A percentile compares a stretch with the other conserved stretches of the same genome.
Evolutionary conservation across 78 protist species (phyloP).

Genomic region (Neovahlkampfia damariscottae): DNA sequence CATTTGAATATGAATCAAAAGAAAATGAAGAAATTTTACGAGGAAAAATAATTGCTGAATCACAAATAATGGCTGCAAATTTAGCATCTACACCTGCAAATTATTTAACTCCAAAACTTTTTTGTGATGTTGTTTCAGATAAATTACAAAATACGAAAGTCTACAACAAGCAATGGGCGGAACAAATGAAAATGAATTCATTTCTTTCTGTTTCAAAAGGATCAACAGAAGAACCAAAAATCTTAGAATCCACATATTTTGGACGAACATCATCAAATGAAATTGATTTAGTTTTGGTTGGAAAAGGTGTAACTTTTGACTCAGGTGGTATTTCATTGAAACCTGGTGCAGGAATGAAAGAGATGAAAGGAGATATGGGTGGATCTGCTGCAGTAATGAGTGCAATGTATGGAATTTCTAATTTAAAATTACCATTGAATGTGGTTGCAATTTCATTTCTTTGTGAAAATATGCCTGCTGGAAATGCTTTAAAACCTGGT

Average conservation of each 20-base stretch:
- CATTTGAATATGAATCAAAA: too few species aligned
- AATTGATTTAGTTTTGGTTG: constrained; percentile 30
- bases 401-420: constrained; percentile 17
- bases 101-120: background rate
- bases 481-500: constrained; percentile 50
- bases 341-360: constrained; percentile 48
- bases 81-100: background rate
- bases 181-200: background rate
- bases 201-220: background rate
- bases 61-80: background rate
- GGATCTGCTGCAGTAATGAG: constrained; percentile 65
- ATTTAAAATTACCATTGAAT: background rate
- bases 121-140: background rate
- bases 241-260: background rate
- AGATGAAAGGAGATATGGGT: constrained; percentile 76
- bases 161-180: background rate
- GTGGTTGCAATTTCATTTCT: background rate
- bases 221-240: background rate
- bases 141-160: background rate
- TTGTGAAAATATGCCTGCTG: constrained; percentile 59
- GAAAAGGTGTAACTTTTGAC: constrained; percentile 76
- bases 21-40: too few species aligned
- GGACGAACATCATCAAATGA: background rate
- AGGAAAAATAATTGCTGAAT: too few species aligned
- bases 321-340: constrained; percentile 65